phyloP scores from a whole-genome alignment of 2,329 filamentous ascomycete genomes.

The Paecilomyces dactylethromorphus region DNA sequence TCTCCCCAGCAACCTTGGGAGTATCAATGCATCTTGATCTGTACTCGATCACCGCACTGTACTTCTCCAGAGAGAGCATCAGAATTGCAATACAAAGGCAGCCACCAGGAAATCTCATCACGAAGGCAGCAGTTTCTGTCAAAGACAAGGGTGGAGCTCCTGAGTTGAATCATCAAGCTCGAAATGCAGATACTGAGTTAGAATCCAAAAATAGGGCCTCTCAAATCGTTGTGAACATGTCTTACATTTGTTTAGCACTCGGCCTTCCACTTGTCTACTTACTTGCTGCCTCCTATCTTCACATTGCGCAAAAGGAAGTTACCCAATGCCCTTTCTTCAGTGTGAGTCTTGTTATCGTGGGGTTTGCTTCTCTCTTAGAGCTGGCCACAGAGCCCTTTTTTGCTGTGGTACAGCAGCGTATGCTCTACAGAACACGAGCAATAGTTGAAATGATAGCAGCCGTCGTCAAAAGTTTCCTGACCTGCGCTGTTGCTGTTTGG shows the following conservation, averaged over 20 bases:
- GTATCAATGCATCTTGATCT: slow-evolving; percentile 86
- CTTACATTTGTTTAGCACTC: slow-evolving; percentile 68
- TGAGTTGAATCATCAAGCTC: slow-evolving; percentile 1
- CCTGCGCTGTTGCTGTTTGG: slow-evolving; percentile 64
- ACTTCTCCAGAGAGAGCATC: slow-evolving; percentile 86
- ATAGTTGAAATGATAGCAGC: slow-evolving; percentile 78
- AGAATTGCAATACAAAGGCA: slow-evolving; percentile 87
- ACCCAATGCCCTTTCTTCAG: slow-evolving; percentile 57
- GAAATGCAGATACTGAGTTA: slow-evolving; percentile 12
- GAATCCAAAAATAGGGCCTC: slow-evolving; percentile 22
- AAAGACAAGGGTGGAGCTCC: slow-evolving; percentile 8
- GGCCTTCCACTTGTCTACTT: slow-evolving; percentile 59
- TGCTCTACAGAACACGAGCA: slow-evolving; percentile 74
- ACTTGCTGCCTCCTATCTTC: slow-evolving; percentile 63
- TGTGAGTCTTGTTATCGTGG: slow-evolving; percentile 49
- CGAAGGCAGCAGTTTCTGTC: slow-evolving; percentile 1
- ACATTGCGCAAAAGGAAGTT: slow-evolving; percentile 44
- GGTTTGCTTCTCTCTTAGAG: slow-evolving; percentile 60
- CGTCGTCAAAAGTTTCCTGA: slow-evolving; percentile 66
- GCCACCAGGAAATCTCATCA: slow-evolving; percentile 25
- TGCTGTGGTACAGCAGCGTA: slow-evolving; percentile 73
- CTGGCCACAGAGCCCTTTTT: slow-evolving; percentile 83
- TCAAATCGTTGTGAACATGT: slow-evolving; percentile 82
- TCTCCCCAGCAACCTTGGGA: slow-evolving; percentile 79
- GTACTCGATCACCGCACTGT: slow-evolving; percentile 86